phyloP scores from a whole-genome alignment of 2,329 filamentous ascomycete genomes.

The Scytalidium sp. region DNA sequence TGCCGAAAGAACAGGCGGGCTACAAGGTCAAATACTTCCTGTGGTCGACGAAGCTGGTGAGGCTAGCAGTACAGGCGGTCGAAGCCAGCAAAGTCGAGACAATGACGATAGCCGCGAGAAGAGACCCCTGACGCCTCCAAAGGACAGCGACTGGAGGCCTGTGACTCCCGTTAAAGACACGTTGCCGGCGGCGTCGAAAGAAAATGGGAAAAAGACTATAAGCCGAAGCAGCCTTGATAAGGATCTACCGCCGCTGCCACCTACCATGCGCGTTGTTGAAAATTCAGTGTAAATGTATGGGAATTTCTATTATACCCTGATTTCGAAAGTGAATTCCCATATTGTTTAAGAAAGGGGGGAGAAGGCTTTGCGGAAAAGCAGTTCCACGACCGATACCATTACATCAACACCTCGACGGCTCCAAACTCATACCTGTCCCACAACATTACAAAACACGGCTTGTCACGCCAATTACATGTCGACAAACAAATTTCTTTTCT shows the following conservation, averaged over 20 bases:
- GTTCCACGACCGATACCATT: neutral
- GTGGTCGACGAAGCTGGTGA: conserved; percentile 91
- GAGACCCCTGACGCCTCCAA: conserved; percentile 40
- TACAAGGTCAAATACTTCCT: conserved; percentile 63
- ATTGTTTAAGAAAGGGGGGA: neutral
- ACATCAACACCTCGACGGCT: neutral
- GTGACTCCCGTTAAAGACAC: conserved; percentile 15
- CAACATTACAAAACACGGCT: neutral
- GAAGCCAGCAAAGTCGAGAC: conserved; percentile 47
- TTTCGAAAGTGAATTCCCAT: neutral
- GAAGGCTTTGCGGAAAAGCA: neutral
- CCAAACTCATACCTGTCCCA: neutral
- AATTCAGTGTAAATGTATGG: neutral
- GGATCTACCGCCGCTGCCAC: conserved; percentile 54
- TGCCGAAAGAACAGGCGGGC: conserved; percentile 50
- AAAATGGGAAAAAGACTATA: conserved; percentile 34
- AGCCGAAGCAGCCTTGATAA: conserved; percentile 60
- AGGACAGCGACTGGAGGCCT: conserved; percentile 29
- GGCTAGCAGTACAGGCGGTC: conserved; percentile 61
- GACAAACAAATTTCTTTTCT: neutral
- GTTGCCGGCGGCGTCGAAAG: conserved; percentile 10
- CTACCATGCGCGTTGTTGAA: neutral
- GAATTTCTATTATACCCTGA: too few species aligned
- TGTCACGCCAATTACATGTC: neutral
- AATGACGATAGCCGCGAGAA: conserved; percentile 30